Evolutionary conservation across 1,284 basidiomycete genomes (phyloP).

Genomic region (Cryptococcus hybrid): DNA sequence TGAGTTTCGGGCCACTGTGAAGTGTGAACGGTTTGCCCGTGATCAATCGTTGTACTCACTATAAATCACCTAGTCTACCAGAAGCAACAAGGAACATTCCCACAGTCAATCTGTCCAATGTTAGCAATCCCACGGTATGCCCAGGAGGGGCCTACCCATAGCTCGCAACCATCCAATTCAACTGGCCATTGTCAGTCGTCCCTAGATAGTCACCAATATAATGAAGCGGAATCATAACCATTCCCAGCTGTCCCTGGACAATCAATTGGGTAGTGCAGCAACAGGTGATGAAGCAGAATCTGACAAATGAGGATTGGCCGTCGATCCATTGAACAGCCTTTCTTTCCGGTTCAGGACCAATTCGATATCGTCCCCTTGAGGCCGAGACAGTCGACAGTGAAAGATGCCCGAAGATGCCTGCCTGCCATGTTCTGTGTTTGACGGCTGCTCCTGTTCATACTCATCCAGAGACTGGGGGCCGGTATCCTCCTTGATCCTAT

Average conservation of each 20-base stretch:
- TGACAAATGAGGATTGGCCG: too few relatives aligned
- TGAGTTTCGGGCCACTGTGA: conserved; percentile 17
- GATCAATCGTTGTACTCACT: conserved; percentile 10
- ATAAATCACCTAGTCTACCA: conserved; percentile 29
- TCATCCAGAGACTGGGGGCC: too few relatives aligned
- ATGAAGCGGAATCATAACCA: conserved; percentile 27
- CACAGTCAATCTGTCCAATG: conserved; percentile 22
- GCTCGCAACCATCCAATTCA: conserved; percentile 30
- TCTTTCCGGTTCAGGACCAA: too few relatives aligned
- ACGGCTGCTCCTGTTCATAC: too few relatives aligned
- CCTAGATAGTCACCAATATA: conserved; percentile 24
- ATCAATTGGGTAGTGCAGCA: conserved; percentile 26
- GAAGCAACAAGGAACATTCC: conserved; percentile 31
- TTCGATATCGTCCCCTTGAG: too few relatives aligned
- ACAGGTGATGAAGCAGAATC: too few relatives aligned
- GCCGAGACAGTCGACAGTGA: too few relatives aligned
- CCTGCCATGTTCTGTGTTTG: too few relatives aligned
- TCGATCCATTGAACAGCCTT: too few relatives aligned
- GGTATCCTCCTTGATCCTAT: too few relatives aligned
- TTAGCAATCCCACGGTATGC: background rate
- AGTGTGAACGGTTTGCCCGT: background rate
- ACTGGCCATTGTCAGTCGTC: conserved; percentile 19
- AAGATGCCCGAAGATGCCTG: too few relatives aligned
- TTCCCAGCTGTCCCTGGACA: conserved; percentile 28
- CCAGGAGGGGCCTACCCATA: conserved; percentile 11